phyloP scores from a whole-genome alignment of 345 rosid genomes.

The Clarkia xantiana region DNA sequence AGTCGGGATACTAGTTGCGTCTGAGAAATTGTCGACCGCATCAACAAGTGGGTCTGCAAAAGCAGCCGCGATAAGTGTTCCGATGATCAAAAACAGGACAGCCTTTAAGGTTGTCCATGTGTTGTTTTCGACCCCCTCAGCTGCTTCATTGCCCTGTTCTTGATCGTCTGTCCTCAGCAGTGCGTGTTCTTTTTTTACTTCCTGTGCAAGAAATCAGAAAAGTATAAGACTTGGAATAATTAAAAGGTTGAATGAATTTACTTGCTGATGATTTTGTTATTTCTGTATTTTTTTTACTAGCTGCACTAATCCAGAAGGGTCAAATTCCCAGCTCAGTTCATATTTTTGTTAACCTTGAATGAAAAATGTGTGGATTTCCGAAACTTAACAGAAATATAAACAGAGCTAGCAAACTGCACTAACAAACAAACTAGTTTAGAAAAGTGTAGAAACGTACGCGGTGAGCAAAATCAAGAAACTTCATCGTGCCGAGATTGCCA shows the following conservation, averaged over 20 bases:
- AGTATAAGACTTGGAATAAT: too few species aligned
- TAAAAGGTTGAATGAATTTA: too few species aligned
- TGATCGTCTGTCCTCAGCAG: constrained; percentile 34
- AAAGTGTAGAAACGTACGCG: constrained; percentile 22
- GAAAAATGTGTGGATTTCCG: too few species aligned
- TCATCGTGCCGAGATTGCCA: constrained; percentile 26
- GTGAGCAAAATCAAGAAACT: constrained; percentile 35
- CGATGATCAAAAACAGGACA: constrained; percentile 43
- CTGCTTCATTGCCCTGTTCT: constrained; percentile 30
- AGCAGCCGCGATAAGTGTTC: constrained; percentile 70
- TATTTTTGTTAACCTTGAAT: too few species aligned
- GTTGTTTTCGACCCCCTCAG: constrained; percentile 33
- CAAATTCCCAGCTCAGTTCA: too few species aligned
- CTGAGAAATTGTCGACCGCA: constrained; percentile 77
- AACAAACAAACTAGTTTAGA: too few species aligned
- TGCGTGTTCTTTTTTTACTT: constrained; percentile 61
- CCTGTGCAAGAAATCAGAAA: constrained; percentile 19
- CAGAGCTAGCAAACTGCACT: too few species aligned
- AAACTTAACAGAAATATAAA: too few species aligned
- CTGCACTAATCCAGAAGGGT: too few species aligned
- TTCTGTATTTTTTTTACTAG: too few species aligned
- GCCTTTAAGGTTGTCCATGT: constrained; percentile 58
- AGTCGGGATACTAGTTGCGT: constrained; percentile 83
- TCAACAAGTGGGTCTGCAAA: constrained; percentile 98
- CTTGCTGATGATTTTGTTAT: too few species aligned